phyloP scores from a whole-genome alignment of 139 green algal genomes.

The Volvox reticuliferus region DNA sequence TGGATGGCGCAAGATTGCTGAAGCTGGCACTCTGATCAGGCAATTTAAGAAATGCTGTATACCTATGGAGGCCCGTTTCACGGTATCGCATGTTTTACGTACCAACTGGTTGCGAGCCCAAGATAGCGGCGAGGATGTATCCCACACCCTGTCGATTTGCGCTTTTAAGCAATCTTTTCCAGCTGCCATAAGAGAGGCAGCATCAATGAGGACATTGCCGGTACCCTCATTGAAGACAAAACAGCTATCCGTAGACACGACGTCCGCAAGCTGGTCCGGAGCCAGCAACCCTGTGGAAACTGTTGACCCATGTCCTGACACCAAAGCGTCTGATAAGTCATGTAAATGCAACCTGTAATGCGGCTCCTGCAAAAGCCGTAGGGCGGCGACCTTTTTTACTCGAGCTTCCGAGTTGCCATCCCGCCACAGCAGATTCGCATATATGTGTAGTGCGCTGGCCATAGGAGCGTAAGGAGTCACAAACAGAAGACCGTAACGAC shows the following conservation, averaged over 20 bases:
- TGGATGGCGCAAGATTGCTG: no score
- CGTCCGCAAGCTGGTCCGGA: not conserved
- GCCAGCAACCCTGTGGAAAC: not conserved
- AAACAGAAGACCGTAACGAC: no score
- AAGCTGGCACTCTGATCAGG: no score
- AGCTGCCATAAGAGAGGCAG: not conserved
- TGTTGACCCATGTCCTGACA: not conserved
- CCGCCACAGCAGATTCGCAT: slow-evolving; percentile 19
- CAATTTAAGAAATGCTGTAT: no score
- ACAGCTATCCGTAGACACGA: not conserved
- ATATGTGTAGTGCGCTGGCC: slow-evolving; percentile 2
- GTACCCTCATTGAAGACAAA: not conserved
- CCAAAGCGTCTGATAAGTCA: not conserved
- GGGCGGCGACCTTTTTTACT: not conserved
- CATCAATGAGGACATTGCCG: not conserved
- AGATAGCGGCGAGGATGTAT: not conserved
- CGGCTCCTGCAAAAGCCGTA: not conserved
- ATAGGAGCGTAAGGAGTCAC: not conserved
- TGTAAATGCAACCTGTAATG: not conserved
- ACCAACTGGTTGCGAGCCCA: slow-evolving; percentile 12
- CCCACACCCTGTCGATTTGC: not conserved
- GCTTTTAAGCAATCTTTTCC: slow-evolving; percentile 1
- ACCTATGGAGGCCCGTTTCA: no score
- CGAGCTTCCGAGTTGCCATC: not conserved
- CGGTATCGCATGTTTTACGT: not conserved